Conservation (phyloP, 73 alveolate genomes). For the Paramecium octaurelia region DNA sequence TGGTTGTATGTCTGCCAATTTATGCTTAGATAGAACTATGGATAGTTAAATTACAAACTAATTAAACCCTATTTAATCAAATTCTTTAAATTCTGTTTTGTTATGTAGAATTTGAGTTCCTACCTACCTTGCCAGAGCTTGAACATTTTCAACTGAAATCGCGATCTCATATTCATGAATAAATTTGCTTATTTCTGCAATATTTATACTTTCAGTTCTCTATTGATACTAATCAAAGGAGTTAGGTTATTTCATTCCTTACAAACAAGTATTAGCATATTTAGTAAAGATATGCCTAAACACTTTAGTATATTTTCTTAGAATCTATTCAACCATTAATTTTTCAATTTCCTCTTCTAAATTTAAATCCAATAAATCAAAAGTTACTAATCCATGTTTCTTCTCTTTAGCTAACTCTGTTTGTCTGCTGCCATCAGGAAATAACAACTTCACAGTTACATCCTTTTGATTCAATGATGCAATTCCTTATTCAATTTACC, state of each 20-base stretch:
- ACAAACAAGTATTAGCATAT: neutral
- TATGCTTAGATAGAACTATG: neutral
- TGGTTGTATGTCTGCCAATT: neutral
- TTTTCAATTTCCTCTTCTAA: neutral
- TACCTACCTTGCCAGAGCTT: neutral
- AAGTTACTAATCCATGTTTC: neutral
- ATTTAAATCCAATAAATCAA: neutral
- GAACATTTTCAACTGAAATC: neutral
- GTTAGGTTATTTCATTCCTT: neutral
- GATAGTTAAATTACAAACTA: neutral
- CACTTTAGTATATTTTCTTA: conserved; percentile 7
- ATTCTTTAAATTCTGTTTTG: conserved; percentile 25
- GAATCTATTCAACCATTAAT: neutral
- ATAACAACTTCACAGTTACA: neutral
- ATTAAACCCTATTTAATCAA: neutral
- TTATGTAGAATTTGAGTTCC: neutral
- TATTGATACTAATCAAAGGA: neutral
- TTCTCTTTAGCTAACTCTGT: neutral
- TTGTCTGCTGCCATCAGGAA: conserved; percentile 29
- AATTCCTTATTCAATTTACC: conserved; percentile 43
- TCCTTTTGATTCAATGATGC: neutral
- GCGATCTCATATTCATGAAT: neutral
- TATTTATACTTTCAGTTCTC: neutral
- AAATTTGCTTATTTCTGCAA: neutral
- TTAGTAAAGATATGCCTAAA: neutral